These are phyloP conservation scores for Bipolaris victoriae DNA, from an alignment of 2,329 filamentous ascomycete genomes.

Conservation along the genomic window DNA sequence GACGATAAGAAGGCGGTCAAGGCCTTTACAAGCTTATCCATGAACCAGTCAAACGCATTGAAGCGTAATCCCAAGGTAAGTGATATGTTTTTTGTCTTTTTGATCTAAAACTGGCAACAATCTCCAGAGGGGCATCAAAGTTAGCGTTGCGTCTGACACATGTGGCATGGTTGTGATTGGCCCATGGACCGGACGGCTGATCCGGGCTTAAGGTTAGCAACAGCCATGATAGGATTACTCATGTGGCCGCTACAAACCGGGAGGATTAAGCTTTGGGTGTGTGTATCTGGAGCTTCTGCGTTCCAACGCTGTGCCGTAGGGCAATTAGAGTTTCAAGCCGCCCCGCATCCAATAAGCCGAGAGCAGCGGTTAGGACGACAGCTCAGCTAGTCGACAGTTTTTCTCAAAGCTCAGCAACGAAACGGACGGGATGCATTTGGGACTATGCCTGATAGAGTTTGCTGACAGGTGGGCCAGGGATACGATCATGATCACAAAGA, in stretches of 20 bases:
- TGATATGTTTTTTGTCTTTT: slow-evolving; percentile 23
- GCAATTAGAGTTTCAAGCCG: slow-evolving; percentile 12
- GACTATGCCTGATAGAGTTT: slow-evolving; percentile 6
- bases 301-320: slow-evolving; percentile 8
- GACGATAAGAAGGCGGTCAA: slow-evolving; percentile 67
- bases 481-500: slow-evolving; percentile 77
- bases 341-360: slow-evolving; percentile 12
- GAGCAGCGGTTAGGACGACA: slow-evolving; percentile 4
- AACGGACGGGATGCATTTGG: neutral
- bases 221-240: slow-evolving; percentile 2
- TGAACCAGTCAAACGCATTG: slow-evolving; percentile 74
- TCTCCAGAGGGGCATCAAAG: neutral
- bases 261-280: slow-evolving; percentile 4
- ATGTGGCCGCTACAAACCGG: slow-evolving; percentile 2
- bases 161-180: neutral
- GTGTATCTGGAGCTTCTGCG: slow-evolving; percentile 9
- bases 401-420: slow-evolving; percentile 1
- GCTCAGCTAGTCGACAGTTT: slow-evolving; percentile 2
- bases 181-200: neutral
- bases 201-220: neutral
- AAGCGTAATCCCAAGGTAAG: slow-evolving; percentile 86
- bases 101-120: neutral
- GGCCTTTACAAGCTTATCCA: slow-evolving; percentile 64
- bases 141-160: neutral
- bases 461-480: slow-evolving; percentile 60